Evolutionary conservation across 345 rosid species (phyloP), one percentile per base, ranked within the genome.

Genomic region (Durio zibethinus): DNA sequence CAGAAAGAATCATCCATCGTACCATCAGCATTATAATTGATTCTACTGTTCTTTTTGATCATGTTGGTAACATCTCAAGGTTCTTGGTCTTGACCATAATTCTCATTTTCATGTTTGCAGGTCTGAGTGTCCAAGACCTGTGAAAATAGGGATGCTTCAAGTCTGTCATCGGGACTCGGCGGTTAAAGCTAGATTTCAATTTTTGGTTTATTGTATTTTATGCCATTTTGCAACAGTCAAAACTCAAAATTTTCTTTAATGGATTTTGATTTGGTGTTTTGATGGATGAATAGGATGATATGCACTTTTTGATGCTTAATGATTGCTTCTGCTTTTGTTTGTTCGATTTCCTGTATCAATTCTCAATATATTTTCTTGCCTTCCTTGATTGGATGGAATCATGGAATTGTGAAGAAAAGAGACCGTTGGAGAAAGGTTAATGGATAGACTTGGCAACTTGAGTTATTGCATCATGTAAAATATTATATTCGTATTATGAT

Each of bases 101-200:
- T 29, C 6, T 42, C 52, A 14, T 15, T 35, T 45, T 27, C 52
- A 23, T 74, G 40, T 72, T 57, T 84, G 81, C 92, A 94, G 97
- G 97, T 91, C 88, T 94, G 89, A 92, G 79, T 16, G 97, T 91
- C 9, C 92, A 89, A 80, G 97, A 91, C 36, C 87, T 91, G 78
- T 89, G 88, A 92, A 68, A 11, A 1, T 38, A 62, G 20, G 2
- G 25, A 31, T 35, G 59, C 27, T n/a, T 20, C 33, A 31, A 42
- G 31, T 8, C 33, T 43, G 29, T 29, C 14, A 61, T 15, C 15
- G 4, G 10, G 20, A 23, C 20, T 45, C 45, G 40, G 57, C 56
- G 1, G 25, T 59, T 40, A 61, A 40, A 27, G 47, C 53, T 42
- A 38, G 50, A 25, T 53, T 40, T 36, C 60, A 12, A 29, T 4